A percentile compares a stretch with the other conserved stretches of the same genome.
phyloP scores from a whole-genome alignment of 164 flowering plant genomes.

The Vitis vinifera region ASM3070453v1 NC_081814.1:904001-904500 shows the following conservation, averaged over 20 bases:
- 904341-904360: too few relatives aligned
- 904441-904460: too few relatives aligned
- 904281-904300: neutral
- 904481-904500: neutral
- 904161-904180: neutral
- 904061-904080: constrained; percentile 1
- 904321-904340: too few relatives aligned
- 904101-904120: constrained; percentile 2
- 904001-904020: neutral
- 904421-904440: too few relatives aligned
- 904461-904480: too few relatives aligned
- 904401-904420: too few relatives aligned
- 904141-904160: constrained; percentile 4
- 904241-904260: neutral
- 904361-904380: too few relatives aligned
- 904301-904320: too few relatives aligned
- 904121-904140: neutral
- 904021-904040: neutral
- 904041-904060: neutral
- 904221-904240: neutral
- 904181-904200: neutral
- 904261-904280: neutral
- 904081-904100: constrained; percentile 1
- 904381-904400: too few relatives aligned
- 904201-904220: constrained; percentile 4